Base-by-base conservation (phyloP, 2,329 filamentous ascomycete genomes). In the Xylaria sp. region DNA sequence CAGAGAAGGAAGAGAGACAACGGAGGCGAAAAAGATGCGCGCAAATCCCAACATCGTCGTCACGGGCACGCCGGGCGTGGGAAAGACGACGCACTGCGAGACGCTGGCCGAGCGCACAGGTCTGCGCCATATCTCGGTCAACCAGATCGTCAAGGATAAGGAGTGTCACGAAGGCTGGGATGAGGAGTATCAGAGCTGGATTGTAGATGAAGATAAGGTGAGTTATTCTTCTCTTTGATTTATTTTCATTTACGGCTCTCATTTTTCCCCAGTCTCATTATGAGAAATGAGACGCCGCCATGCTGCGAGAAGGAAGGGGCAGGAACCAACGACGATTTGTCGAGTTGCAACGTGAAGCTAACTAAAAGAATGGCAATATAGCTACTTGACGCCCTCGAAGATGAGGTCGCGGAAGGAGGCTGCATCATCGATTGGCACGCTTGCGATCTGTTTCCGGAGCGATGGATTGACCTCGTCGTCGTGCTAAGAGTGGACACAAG, bases 391-490 rank as follows among this genome's bases (percentile, higher is more conserved):
- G 89, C 92, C 57, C 91, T 99, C 66, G 96, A 98, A 82, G 88
- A 92, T 66, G 91, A 96, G 70, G 87, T 93, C 48, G 87, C 90
- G 71, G 82, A 87, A 23, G 95, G 95, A 66, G 96, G 96, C 23
- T 93, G 90, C 80, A 90, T 99, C 75, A 92, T 99, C 77, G 96
- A 99, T 83, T 99, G 96, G 95, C 96, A 99, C 82, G 95, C 94
- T 1, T 98, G 95, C 83, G 96, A 98, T 77, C 83, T 98, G 25
- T 98, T 98, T 78, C 96, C 96, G 1, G 90, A 92, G 79, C 92
- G 92, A 77, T 97, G 94, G 93, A 92, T 99, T 78, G 96, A 99
- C 80, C 87, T 99, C 2, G 94, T 99, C 0, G 92, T 98, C 5
- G 96, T 99, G 65, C 81, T 99, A 72, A 87, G 96, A 55, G 93